Evolutionary conservation across 116 monocot species (phyloP).

Genomic region (Iris pallida): DNA sequence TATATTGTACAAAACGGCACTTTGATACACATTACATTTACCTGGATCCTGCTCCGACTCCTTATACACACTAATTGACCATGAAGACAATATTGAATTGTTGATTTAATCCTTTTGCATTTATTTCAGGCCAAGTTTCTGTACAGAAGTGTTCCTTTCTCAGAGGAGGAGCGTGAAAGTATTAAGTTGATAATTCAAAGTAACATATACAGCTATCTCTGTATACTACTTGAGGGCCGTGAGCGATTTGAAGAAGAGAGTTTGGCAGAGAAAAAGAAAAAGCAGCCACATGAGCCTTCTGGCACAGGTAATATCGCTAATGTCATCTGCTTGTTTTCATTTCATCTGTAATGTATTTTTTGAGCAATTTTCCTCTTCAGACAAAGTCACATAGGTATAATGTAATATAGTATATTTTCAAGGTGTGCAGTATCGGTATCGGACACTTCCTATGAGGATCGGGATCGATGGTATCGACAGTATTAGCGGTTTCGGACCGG

Average conservation of each 20-base stretch:
- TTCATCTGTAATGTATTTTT: too few species aligned
- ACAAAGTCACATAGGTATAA: too few species aligned
- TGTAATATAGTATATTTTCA: too few species aligned
- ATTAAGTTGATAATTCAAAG: slow-evolving; percentile 78
- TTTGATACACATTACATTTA: too few species aligned
- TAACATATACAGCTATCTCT: slow-evolving; percentile 74
- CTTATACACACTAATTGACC: neutral
- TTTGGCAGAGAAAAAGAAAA: slow-evolving; percentile 36
- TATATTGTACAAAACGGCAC: neutral
- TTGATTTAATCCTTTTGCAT: neutral
- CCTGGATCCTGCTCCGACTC: too few species aligned
- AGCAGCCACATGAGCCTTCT: slow-evolving; percentile 9
- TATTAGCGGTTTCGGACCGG: too few species aligned
- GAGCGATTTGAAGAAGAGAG: slow-evolving; percentile 87
- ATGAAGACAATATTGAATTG: neutral
- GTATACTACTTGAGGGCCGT: slow-evolving; percentile 76
- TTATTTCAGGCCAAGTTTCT: slow-evolving; percentile 74
- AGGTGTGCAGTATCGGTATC: too few species aligned
- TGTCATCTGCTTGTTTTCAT: too few species aligned
- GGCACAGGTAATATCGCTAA: slow-evolving; percentile 12
- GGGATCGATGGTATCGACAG: too few species aligned
- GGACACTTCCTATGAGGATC: too few species aligned
- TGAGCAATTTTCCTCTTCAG: too few species aligned
- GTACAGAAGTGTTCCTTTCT: slow-evolving; percentile 60
- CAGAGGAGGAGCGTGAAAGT: slow-evolving; percentile 53